These are phyloP conservation scores for Solanum hybrid DNA, from an alignment of 305 asterid species.

Conservation along the genomic window DNA sequence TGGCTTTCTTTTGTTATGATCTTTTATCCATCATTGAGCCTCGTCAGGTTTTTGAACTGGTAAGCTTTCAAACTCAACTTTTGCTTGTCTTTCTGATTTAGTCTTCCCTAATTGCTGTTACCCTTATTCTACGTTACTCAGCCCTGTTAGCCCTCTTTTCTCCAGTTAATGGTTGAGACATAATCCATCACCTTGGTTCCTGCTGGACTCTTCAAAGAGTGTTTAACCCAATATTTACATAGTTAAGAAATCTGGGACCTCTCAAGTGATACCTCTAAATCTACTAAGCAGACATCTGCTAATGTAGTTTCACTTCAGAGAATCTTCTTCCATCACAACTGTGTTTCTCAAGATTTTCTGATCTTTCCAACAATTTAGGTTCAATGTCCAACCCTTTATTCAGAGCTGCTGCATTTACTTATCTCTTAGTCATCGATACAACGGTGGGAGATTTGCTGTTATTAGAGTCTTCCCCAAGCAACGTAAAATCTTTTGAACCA, in stretches of 20 bases:
- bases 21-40: constrained; percentile 91
- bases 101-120: neutral
- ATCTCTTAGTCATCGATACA: neutral
- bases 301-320: neutral
- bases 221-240: neutral
- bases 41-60: constrained; percentile 99
- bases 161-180: neutral
- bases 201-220: neutral
- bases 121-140: neutral
- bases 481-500: neutral
- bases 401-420: neutral
- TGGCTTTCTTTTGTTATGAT: constrained; percentile 98
- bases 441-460: neutral
- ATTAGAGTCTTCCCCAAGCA: neutral
- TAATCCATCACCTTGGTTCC: neutral
- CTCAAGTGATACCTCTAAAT: neutral
- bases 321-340: neutral
- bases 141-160: neutral
- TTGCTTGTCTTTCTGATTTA: neutral
- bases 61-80: constrained; percentile 23
- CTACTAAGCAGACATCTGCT: neutral
- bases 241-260: neutral
- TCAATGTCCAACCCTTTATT: neutral
- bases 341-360: neutral
- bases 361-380: neutral